These are phyloP conservation scores for Venturia aucupariae DNA, from an alignment of 2,329 filamentous ascomycete genomes.

Conservation along the genomic window DNA sequence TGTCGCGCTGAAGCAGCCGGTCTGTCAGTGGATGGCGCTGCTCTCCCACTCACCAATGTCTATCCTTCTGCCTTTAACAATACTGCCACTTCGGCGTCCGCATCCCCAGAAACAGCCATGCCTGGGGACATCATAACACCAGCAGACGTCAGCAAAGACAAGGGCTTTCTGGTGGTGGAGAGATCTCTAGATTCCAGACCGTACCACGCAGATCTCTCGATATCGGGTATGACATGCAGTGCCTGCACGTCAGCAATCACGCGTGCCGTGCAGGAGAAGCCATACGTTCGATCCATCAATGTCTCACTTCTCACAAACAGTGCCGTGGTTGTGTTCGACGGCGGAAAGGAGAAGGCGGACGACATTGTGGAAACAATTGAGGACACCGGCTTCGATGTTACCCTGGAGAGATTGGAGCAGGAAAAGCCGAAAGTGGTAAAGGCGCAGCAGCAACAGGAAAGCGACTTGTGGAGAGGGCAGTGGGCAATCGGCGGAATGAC, in stretches of 20 bases:
- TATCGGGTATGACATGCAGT: slow-evolving; percentile 23
- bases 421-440: neutral
- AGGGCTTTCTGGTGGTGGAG: slow-evolving; percentile 10
- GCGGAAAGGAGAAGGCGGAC: slow-evolving; percentile 15
- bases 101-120: neutral
- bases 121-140: neutral
- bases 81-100: slow-evolving; percentile 17
- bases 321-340: slow-evolving; percentile 19
- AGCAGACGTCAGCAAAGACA: neutral
- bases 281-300: slow-evolving; percentile 19
- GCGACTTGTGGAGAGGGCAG: slow-evolving; percentile 28
- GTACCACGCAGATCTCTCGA: slow-evolving; percentile 9
- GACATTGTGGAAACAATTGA: slow-evolving; percentile 18
- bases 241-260: slow-evolving; percentile 19
- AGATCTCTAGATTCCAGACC: neutral
- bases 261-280: slow-evolving; percentile 16
- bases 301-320: slow-evolving; percentile 20
- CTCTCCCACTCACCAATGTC: slow-evolving; percentile 5
- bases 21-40: neutral
- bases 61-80: slow-evolving; percentile 26
- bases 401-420: slow-evolving; percentile 17
- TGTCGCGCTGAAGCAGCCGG: slow-evolving; percentile 24
- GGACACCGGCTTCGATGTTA: slow-evolving; percentile 21
- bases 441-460: neutral
- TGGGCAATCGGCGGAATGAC: slow-evolving; percentile 49